Percentiles rank a stretch among this genome's conserved stretches.
Conservation (phyloP, 495 filamentous ascomycete species). For the Podospora pseudocomata region DNA sequence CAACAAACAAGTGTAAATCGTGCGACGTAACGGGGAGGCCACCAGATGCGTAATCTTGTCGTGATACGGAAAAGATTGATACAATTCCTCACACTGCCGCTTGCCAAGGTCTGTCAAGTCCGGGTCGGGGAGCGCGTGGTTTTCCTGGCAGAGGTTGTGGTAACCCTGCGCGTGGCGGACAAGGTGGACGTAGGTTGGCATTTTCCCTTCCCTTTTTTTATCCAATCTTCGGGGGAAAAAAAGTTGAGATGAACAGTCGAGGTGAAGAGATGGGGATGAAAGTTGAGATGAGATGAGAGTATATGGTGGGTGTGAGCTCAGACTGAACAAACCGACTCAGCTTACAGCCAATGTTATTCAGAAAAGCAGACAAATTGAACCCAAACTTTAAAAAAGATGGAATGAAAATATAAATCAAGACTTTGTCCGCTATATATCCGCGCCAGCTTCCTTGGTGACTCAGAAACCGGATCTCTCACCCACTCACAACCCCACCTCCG, state of each 20-base stretch:
- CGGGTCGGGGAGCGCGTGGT: constrained; percentile 73
- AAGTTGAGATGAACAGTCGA: not conserved
- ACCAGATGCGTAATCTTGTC: constrained; percentile 65
- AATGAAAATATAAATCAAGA: not conserved
- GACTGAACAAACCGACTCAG: not conserved
- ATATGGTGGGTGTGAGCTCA: not conserved
- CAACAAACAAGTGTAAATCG: constrained; percentile 73
- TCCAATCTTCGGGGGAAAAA: not conserved
- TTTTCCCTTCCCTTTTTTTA: not conserved
- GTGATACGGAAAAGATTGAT: constrained; percentile 59
- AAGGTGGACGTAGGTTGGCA: constrained; percentile 48
- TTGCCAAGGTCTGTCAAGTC: constrained; percentile 72
- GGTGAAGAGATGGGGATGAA: not conserved
- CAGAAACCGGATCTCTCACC: not conserved
- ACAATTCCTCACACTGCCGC: constrained; percentile 66
- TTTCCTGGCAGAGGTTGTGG: constrained; percentile 74
- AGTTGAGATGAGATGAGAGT: not conserved
- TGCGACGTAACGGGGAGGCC: constrained; percentile 79
- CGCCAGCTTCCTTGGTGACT: not conserved
- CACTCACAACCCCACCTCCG: not conserved
- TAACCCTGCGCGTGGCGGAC: constrained; percentile 60
- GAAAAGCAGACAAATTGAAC: no score
- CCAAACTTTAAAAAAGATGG: not conserved
- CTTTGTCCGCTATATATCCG: not conserved
- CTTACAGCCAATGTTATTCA: not conserved